phyloP scores from a whole-genome alignment of 2,329 filamentous ascomycete genomes.

The Didymella sp. region DNA sequence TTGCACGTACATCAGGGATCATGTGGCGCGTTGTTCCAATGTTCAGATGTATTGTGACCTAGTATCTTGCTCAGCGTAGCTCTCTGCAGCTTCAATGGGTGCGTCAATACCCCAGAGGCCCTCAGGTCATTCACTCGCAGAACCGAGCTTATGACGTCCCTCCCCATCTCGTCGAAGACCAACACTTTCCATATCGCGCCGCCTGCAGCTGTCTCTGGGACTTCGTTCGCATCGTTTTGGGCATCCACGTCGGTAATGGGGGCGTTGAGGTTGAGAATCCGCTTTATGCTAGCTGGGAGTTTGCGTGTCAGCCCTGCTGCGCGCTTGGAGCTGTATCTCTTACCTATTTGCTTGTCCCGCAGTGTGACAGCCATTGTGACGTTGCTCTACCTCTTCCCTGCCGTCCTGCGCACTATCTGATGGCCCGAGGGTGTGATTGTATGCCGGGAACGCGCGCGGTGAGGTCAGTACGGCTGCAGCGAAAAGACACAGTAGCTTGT shows the following conservation, averaged over 20 bases:
- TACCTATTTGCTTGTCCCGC: constrained; percentile 71
- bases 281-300: constrained; percentile 81
- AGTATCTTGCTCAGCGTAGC: constrained; percentile 71
- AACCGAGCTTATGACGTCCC: constrained; percentile 97
- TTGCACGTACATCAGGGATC: constrained; percentile 80
- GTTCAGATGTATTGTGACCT: constrained; percentile 58
- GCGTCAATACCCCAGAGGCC: constrained; percentile 71
- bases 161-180: constrained; percentile 89
- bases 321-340: not conserved
- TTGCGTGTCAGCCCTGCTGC: constrained; percentile 21
- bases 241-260: constrained; percentile 62
- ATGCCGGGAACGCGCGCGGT: not conserved
- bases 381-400: constrained; percentile 31
- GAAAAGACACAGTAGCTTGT: constrained; percentile 31
- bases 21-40: constrained; percentile 82
- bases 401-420: constrained; percentile 35
- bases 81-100: not conserved
- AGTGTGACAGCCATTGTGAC: constrained; percentile 53
- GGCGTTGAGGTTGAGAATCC: constrained; percentile 94
- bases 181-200: constrained; percentile 63
- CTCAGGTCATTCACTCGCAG: constrained; percentile 91
- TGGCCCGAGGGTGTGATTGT: constrained; percentile 23
- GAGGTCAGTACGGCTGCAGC: constrained; percentile 2
- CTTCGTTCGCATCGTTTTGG: constrained; percentile 63
- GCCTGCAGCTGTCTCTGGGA: constrained; percentile 23